Conservation (phyloP, 2,329 filamentous ascomycete species). For the Curvularia sp. region DNA sequence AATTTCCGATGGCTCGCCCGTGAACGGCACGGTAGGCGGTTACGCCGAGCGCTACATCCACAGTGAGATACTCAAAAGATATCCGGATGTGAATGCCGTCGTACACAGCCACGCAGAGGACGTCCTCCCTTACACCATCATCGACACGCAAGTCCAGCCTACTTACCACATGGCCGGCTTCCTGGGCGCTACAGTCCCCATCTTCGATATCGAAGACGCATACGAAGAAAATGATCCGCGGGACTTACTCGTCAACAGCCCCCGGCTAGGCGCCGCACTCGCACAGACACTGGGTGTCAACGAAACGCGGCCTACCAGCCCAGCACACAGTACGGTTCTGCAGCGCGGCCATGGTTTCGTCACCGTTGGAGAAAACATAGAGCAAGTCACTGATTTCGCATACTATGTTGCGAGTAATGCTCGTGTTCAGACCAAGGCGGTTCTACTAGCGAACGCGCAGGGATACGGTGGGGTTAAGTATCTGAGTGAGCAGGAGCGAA, state of each 20-base stretch:
- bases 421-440: conserved; percentile 47
- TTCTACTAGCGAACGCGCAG: conserved; percentile 28
- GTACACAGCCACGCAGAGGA: conserved; percentile 54
- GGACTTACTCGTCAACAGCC: conserved; percentile 36
- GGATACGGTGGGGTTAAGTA: conserved; percentile 32
- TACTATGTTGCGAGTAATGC: conserved; percentile 48
- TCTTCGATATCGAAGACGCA: conserved; percentile 32
- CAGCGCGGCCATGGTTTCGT: conserved; percentile 55
- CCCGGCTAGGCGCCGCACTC: conserved; percentile 29
- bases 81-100: conserved; percentile 52
- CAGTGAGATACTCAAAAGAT: conserved; percentile 54
- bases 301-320: conserved; percentile 24
- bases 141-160: conserved; percentile 22
- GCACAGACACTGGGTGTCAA: conserved; percentile 32
- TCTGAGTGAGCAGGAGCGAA: conserved; percentile 43
- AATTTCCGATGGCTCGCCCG: conserved; percentile 44
- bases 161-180: conserved; percentile 50
- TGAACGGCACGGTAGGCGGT: conserved; percentile 41
- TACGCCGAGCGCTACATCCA: conserved; percentile 57
- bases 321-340: conserved; percentile 35
- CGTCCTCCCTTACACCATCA: conserved; percentile 51
- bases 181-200: conserved; percentile 29
- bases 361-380: conserved; percentile 39
- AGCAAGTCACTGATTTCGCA: conserved; percentile 50
- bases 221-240: conserved; percentile 23